Percentiles rank a stretch among this genome's conserved stretches.
phyloP scores from a whole-genome alignment of 371 early-diverging fungal species.

The Mucor mucedo region DNA sequence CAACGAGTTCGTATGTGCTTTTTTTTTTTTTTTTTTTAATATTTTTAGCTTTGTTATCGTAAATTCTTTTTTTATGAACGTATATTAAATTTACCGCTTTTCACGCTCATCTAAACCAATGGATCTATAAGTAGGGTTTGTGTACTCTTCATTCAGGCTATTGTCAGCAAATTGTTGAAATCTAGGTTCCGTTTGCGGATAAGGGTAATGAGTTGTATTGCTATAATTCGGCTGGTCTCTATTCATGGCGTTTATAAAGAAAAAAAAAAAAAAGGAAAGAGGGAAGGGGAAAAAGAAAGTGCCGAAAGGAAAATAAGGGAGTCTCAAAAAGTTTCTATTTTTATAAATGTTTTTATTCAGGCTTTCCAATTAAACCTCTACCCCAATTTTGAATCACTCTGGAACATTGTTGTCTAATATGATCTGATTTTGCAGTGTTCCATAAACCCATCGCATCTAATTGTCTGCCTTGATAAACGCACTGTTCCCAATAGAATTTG shows the following conservation, averaged over 20 bases:
- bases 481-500: slow-evolving; percentile 56
- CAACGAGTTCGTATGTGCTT: slow-evolving; percentile 59
- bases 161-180: slow-evolving; percentile 1
- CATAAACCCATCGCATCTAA: slow-evolving; percentile 50
- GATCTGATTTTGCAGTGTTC: slow-evolving; percentile 39
- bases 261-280: neutral
- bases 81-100: slow-evolving; percentile 24
- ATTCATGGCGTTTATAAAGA: slow-evolving; percentile 3
- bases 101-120: slow-evolving; percentile 42
- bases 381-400: slow-evolving; percentile 56
- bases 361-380: slow-evolving; percentile 45
- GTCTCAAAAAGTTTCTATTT: neutral
- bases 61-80: neutral
- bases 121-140: slow-evolving; percentile 9
- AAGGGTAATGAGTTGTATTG: neutral
- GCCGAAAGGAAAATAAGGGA: neutral
- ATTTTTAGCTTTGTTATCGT: neutral
- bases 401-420: slow-evolving; percentile 50
- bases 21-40: neutral
- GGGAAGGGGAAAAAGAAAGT: slow-evolving; percentile 1
- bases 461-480: slow-evolving; percentile 53
- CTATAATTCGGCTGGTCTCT: slow-evolving; percentile 11
- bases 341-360: slow-evolving; percentile 17
- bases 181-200: neutral
- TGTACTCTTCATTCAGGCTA: neutral